A percentile compares a stretch with the other conserved stretches of the same genome.
These are phyloP conservation scores for Isoetes taiwanensis DNA, from an alignment of 75 land plant species.

Conservation along the genomic window DNA sequence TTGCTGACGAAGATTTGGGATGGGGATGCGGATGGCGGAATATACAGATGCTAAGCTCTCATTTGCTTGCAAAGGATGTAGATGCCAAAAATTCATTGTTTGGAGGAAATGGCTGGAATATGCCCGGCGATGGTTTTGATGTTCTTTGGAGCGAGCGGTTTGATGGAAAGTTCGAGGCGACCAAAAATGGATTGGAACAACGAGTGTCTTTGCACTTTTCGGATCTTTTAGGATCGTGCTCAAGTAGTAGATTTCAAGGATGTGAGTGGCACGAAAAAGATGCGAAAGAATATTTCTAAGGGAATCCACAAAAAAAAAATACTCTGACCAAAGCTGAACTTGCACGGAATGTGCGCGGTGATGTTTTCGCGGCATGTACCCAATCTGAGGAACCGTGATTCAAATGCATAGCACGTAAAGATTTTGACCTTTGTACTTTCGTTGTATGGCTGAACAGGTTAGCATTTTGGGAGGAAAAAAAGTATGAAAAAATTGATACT, in stretches of 20 bases:
- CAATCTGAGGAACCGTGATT: too few relatives aligned
- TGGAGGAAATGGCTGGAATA: constrained; percentile 90
- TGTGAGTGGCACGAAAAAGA: not conserved
- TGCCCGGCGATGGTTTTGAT: constrained; percentile 89
- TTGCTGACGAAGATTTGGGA: constrained; percentile 47
- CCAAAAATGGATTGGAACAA: constrained; percentile 83
- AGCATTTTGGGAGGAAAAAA: too few relatives aligned
- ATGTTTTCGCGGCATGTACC: too few relatives aligned
- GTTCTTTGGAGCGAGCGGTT: constrained; percentile 41
- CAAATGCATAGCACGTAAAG: too few relatives aligned
- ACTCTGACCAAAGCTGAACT: too few relatives aligned
- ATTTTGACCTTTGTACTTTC: too few relatives aligned
- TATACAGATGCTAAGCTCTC: constrained; percentile 82
- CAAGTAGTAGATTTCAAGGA: constrained; percentile 65
- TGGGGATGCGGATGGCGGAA: constrained; percentile 99
- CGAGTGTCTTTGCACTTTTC: constrained; percentile 82
- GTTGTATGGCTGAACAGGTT: too few relatives aligned
- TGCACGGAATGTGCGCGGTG: constrained; percentile 25
- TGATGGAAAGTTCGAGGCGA: constrained; percentile 45
- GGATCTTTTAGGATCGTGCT: constrained; percentile 82
- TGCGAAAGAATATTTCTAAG: not conserved
- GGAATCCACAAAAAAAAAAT: too few relatives aligned
- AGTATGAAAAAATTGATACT: too few relatives aligned
- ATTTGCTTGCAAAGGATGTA: constrained; percentile 32
- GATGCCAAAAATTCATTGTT: constrained; percentile 47